phyloP scores from a whole-genome alignment of 331 rosid genomes.

The Cydonia oblonga region DNA sequence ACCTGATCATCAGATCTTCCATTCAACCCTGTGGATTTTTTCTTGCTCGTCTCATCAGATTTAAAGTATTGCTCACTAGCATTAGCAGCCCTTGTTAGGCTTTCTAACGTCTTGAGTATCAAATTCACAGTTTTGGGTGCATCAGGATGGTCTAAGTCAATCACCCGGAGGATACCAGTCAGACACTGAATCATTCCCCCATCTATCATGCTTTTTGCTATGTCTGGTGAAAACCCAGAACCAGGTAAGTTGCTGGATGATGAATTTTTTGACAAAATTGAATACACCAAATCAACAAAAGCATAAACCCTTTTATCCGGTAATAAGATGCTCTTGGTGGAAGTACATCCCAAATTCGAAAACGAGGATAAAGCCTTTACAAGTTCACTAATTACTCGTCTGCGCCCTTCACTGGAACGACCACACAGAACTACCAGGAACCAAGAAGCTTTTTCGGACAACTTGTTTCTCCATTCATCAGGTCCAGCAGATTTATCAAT shows the following conservation, averaged over 20 bases:
- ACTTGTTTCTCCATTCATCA: conserved; percentile 91
- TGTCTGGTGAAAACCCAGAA: conserved; percentile 90
- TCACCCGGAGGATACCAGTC: conserved; percentile 73
- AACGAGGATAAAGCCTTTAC: conserved; percentile 58
- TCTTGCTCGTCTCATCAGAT: conserved; percentile 67
- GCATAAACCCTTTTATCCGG: conserved; percentile 91
- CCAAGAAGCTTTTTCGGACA: conserved; percentile 92
- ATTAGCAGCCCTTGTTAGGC: conserved; percentile 93
- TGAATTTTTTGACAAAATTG: conserved; percentile 83
- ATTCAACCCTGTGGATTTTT: conserved; percentile 47
- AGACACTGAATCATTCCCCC: conserved; percentile 86
- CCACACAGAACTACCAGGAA: conserved; percentile 87
- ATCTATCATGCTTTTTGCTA: conserved; percentile 95
- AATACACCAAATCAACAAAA: conserved; percentile 72
- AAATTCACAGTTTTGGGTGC: conserved; percentile 87
- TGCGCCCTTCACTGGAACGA: conserved; percentile 94
- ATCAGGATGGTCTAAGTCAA: conserved; percentile 97
- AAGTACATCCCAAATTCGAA: conserved; percentile 54
- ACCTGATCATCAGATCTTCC: conserved; percentile 57
- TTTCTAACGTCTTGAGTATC: conserved; percentile 77
- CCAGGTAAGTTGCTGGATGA: conserved; percentile 87
- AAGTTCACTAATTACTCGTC: conserved; percentile 77
- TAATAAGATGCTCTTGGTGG: conserved; percentile 46
- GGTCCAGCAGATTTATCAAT: conserved; percentile 89
- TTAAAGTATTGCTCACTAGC: conserved; percentile 74